phyloP scores from a whole-genome alignment of 1,139 yeast species.

The Debaryomyces robertsiae region DNA sequence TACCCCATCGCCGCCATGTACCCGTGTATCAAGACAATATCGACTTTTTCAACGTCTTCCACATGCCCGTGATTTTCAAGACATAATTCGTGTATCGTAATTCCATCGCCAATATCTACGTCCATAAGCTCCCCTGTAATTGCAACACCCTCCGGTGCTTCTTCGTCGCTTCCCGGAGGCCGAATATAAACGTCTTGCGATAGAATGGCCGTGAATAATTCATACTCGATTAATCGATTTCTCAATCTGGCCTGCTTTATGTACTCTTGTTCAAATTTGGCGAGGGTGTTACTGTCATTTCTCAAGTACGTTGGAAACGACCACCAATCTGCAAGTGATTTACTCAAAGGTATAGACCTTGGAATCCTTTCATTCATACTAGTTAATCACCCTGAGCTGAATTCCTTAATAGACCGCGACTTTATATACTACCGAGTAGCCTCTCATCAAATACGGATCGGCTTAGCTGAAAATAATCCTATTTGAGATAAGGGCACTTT shows the following conservation, averaged over 20 bases:
- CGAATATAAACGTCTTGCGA: slow-evolving; percentile 32
- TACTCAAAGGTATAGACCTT: slow-evolving; percentile 28
- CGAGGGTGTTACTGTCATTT: slow-evolving; percentile 8
- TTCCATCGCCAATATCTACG: slow-evolving; percentile 31
- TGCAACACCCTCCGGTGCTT: slow-evolving; percentile 7
- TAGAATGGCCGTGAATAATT: slow-evolving; percentile 36
- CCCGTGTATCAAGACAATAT: slow-evolving; percentile 45
- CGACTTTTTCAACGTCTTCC: slow-evolving; percentile 21
- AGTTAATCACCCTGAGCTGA: background rate
- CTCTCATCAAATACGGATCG: too few relatives aligned
- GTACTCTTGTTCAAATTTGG: background rate
- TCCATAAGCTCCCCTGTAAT: slow-evolving; percentile 33
- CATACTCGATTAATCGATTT: slow-evolving; percentile 37
- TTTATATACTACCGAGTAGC: too few relatives aligned
- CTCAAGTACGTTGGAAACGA: slow-evolving; percentile 28
- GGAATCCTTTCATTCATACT: slow-evolving; percentile 2
- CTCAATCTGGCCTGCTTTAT: slow-evolving; percentile 24
- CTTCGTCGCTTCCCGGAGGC: slow-evolving; percentile 14
- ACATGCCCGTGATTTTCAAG: slow-evolving; percentile 28
- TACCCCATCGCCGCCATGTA: slow-evolving; percentile 53
- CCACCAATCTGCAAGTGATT: slow-evolving; percentile 48
- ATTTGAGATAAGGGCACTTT: too few relatives aligned
- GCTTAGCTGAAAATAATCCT: too few relatives aligned
- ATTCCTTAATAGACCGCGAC: too few relatives aligned
- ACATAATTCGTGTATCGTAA: slow-evolving; percentile 41